Base-by-base conservation (phyloP, 169 alveolate genomes). In the Babesia sp. region DNA sequence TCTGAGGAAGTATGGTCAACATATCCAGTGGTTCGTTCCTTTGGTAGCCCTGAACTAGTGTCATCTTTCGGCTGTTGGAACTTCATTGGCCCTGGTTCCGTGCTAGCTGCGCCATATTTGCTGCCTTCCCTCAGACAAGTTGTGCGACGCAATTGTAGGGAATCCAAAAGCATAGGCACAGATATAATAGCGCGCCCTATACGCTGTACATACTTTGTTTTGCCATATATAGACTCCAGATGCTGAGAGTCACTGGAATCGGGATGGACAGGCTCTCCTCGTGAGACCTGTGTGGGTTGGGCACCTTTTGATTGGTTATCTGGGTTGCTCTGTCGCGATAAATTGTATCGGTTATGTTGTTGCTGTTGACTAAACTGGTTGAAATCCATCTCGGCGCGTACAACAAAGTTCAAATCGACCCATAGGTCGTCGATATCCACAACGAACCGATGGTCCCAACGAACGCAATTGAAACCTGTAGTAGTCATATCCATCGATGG, bases 131-230 rank as follows among this genome's bases (percentile, higher is more conserved):
- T 59, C 36, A 72, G 29, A 51, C 50, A 29, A 6, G 51, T n/a
- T 24, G 80, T 57, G 26, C 73, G 28, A 9, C 46, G 71, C 34
- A 71, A 36, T 55, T 53, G 41, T 22, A 58, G 29, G 20, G 87
- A 79, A 22, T 71, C 73, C 46, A 79, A 67, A 18, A 79, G 41
- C 51, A 79, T 46, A 12, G 87, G 87, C 26, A 79, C 31, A 18
- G 87, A 71, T 41, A 79, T 24, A 2, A 79, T 28, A 29, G 83
- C 87, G n/a, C 87, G 61, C 16, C 87, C 87, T 14, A 79, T 26
- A 41, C 69, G 73, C 31, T 71, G 73, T 3, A 26, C 64, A 31
- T 59, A 79, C 24, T 57, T 64, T 24, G 69, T 55, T 46, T 76
- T 76, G 18, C 73, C 71, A 45, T 64, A 36, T 20, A 74, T 31